Evolutionary conservation across 2,329 filamentous ascomycete genomes (phyloP).

Genomic region (Raffaelea arxii): DNA sequence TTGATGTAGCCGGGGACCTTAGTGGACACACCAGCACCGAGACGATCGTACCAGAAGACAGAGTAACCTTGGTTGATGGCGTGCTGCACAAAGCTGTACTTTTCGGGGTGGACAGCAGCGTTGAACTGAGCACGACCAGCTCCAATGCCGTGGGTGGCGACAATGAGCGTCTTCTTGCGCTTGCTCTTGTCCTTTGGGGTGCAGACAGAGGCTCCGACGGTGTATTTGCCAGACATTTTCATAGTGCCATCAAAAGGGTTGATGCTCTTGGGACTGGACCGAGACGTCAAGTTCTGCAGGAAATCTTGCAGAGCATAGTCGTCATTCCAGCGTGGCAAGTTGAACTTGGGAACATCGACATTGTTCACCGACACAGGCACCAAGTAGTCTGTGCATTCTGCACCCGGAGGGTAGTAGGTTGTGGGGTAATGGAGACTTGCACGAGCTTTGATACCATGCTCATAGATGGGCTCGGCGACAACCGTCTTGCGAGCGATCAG

Average conservation of each 20-base stretch:
- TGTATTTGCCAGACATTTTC: background rate
- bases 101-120: background rate
- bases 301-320: background rate
- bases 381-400: background rate
- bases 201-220: background rate
- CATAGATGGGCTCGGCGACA: background rate
- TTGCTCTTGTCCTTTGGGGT: background rate
- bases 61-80: conserved; percentile 1
- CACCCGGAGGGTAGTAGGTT: background rate
- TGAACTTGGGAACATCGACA: background rate
- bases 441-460: too few relatives aligned
- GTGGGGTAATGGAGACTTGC: background rate
- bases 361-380: background rate
- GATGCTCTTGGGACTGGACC: background rate
- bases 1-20: background rate
- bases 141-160: conserved; percentile 1
- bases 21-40: background rate
- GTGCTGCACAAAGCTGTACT: conserved; percentile 4
- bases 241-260: background rate
- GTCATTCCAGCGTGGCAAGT: background rate
- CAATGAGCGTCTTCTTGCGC: background rate
- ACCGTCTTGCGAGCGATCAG: background rate
- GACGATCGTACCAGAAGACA: conserved; percentile 2
- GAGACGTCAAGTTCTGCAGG: background rate
- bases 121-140: background rate